Evolutionary conservation across 2,329 filamentous ascomycete species (phyloP), one percentile per base, ranked within the genome.

Genomic region (Endothia cerciana): DNA sequence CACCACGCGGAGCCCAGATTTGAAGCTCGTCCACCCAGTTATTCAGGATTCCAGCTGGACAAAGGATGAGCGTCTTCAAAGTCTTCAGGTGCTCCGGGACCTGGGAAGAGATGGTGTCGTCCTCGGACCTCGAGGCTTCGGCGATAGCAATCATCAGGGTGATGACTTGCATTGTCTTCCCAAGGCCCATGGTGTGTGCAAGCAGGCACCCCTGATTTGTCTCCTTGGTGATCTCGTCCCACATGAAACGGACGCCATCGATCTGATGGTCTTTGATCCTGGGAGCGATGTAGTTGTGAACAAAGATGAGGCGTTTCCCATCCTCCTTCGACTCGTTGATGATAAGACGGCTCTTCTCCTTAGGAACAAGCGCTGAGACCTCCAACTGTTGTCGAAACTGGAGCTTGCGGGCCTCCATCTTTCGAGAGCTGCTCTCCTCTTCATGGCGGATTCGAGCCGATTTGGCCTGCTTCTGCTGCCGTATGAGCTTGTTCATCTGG

Each of bases 161-260:
- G 66, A 97, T 92, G 6, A 93, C 87, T 78, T 97, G 93, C 89
- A 97, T 93, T 0, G 93, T 96, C 79, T 97, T 97, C 19, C 93
- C 93, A 2, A 97, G 79, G 1, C 94, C 94, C 93, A 97, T 97
- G 0, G 91, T 92, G 75, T 97, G 93, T 6, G 93, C 91, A 25
- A 97, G 82, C 15, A 97, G 82, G 73, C 92, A 96, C 2, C 93
- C 93, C 75, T 93, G 89, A 22, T 83, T 82, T 5, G 81, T 79
- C 64, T 88, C 84, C 40, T 84, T 82, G 6, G 94, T 86, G 55
- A 97, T 80, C 69, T 94, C 90, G 70, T 93, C 89, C 93, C 94
- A 97, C 81, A 97, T 86, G 76, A 97, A 97, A 13, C 89, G 89
- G 25, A 97, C 87, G 1, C 94, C 94, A 0, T 87, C 82, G 57